Evolutionary conservation across 2,329 filamentous ascomycete species (phyloP).

Genomic region (Geosmithia morbida): DNA sequence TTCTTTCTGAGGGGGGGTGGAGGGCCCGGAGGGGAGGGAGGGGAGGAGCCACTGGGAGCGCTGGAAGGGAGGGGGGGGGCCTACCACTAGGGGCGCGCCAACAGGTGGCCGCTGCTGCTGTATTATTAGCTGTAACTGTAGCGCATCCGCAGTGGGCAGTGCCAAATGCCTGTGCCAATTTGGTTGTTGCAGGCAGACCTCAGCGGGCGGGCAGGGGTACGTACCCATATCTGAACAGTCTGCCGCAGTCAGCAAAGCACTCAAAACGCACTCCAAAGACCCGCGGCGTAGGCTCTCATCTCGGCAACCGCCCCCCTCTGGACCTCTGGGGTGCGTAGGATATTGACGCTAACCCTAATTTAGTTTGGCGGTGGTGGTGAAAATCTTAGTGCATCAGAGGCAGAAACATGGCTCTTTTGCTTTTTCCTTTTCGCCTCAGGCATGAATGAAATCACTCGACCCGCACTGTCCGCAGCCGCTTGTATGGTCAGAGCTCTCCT

Average conservation of each 20-base stretch:
- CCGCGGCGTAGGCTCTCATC: neutral
- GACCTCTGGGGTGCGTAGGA: slow-evolving; percentile 4
- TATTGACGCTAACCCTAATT: slow-evolving; percentile 19
- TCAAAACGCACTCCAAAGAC: neutral
- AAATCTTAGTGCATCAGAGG: slow-evolving; percentile 14
- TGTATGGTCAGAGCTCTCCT: too few relatives aligned
- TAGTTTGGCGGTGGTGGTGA: slow-evolving; percentile 18
- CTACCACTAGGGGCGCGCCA: neutral
- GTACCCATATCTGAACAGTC: neutral
- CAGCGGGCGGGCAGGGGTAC: neutral
- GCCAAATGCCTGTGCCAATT: too few relatives aligned
- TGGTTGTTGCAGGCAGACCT: too few relatives aligned
- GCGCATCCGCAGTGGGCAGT: too few relatives aligned
- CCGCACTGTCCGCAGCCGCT: neutral
- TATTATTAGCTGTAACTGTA: neutral
- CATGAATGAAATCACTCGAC: slow-evolving; percentile 1
- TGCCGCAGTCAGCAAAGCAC: neutral
- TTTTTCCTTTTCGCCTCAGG: slow-evolving; percentile 5
- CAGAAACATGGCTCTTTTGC: neutral
- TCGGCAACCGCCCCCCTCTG: neutral
- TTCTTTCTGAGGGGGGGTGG: neutral
- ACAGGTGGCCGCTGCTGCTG: neutral
- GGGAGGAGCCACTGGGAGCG: neutral
- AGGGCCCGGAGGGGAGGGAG: too few relatives aligned
- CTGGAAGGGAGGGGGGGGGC: neutral